Percentiles rank a stretch among this genome's conserved stretches.
Conservation (phyloP, 192 early-diverging fungal species). For the Rhizophagus prolifer region DNA sequence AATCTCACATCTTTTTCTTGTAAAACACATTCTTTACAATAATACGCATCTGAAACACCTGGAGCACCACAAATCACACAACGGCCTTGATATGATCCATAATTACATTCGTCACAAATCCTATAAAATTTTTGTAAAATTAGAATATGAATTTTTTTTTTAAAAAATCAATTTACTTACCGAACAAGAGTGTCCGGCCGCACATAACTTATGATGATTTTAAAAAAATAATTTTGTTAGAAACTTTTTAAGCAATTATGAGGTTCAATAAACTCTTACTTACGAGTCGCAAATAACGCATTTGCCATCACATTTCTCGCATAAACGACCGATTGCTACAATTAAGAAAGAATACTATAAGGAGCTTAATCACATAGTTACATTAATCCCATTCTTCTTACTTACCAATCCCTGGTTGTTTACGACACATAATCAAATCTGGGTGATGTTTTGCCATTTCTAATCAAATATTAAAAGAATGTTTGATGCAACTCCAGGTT, state of each 20-base stretch:
- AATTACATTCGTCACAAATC: conserved; percentile 97
- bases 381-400: neutral
- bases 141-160: neutral
- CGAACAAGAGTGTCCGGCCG: conserved; percentile 80
- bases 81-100: conserved; percentile 84
- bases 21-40: conserved; percentile 87
- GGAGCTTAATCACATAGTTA: neutral
- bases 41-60: conserved; percentile 92
- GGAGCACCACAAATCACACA: conserved; percentile 89
- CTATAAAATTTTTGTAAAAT: conserved; percentile 32
- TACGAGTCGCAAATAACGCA: conserved; percentile 96
- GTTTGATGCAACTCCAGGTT: too few relatives aligned
- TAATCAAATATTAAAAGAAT: neutral
- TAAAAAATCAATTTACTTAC: conserved; percentile 1
- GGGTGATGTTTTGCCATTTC: conserved; percentile 80
- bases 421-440: conserved; percentile 95
- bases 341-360: neutral
- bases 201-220: conserved; percentile 60
- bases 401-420: conserved; percentile 84
- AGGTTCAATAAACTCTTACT: conserved; percentile 6
- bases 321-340: conserved; percentile 78
- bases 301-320: conserved; percentile 87
- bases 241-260: too few relatives aligned
- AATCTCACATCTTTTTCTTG: conserved; percentile 85
- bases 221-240: too few relatives aligned